Percentiles rank a stretch among this genome's conserved stretches.
Evolutionary conservation across 129 eudicot genomes (phyloP).

Genomic region (Chrysanthemum makinoi): DNA sequence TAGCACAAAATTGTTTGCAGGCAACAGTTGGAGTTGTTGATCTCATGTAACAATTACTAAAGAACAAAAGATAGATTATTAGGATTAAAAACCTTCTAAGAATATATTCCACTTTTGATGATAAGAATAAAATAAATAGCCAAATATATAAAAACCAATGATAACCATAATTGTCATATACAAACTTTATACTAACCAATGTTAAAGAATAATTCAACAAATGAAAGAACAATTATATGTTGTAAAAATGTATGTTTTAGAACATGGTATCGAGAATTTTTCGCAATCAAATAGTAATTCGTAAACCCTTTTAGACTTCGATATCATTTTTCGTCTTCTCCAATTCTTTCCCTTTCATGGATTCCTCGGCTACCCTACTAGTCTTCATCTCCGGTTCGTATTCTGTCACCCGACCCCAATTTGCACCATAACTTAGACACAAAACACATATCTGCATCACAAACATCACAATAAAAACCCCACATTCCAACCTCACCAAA

Average conservation of each 20-base stretch:
- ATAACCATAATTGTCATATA: neutral
- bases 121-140: no score
- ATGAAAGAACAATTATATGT: no score
- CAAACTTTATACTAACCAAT: neutral
- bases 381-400: slow-evolving; percentile 29
- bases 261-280: no score
- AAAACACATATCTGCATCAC: slow-evolving; percentile 49
- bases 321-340: neutral
- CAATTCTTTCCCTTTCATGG: neutral
- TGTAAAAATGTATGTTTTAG: no score
- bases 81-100: no score
- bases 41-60: no score
- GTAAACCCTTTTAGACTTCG: neutral
- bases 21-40: no score
- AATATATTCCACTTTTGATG: no score
- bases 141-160: no score
- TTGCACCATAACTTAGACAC: slow-evolving; percentile 44
- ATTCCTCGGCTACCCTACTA: slow-evolving; percentile 46
- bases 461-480: slow-evolving; percentile 64
- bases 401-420: slow-evolving; percentile 55
- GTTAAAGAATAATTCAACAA: no score
- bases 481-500: slow-evolving; percentile 63
- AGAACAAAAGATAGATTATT: no score
- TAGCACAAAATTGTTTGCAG: no score
- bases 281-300: neutral